phyloP scores from a whole-genome alignment of 805 yeast genomes.

The Ascoidea asiatica region DNA sequence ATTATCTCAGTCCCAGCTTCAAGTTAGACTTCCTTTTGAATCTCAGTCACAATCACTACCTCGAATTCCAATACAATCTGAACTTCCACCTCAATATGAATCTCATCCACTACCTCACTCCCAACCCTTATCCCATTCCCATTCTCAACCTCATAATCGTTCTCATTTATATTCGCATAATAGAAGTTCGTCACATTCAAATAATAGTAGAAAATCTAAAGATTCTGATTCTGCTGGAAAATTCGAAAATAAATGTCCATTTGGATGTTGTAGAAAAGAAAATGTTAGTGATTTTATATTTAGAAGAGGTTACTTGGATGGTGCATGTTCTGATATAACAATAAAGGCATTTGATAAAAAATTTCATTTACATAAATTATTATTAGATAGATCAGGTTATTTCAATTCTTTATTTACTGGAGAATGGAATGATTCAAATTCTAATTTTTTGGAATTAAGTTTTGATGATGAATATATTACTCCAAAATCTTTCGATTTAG shows the following conservation, averaged over 20 bases:
- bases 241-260: slow-evolving; percentile 11
- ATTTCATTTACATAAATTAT: slow-evolving; percentile 31
- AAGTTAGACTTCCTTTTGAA: background rate
- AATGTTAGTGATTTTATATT: slow-evolving; percentile 19
- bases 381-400: slow-evolving; percentile 32
- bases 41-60: background rate
- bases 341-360: slow-evolving; percentile 30
- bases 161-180: background rate
- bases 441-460: slow-evolving; percentile 16
- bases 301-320: slow-evolving; percentile 27
- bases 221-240: background rate
- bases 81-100: background rate
- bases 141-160: background rate
- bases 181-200: background rate
- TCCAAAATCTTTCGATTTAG: slow-evolving; percentile 32
- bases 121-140: background rate
- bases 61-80: background rate
- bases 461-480: slow-evolving; percentile 26
- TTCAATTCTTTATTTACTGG: slow-evolving; percentile 30
- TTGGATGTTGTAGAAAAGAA: slow-evolving; percentile 16
- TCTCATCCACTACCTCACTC: background rate
- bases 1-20: no score
- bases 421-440: slow-evolving; percentile 24
- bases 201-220: background rate
- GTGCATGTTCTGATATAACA: slow-evolving; percentile 34